Evolutionary conservation across 2,329 filamentous ascomycete species (phyloP).

Genomic region (Neonectria sp.): DNA sequence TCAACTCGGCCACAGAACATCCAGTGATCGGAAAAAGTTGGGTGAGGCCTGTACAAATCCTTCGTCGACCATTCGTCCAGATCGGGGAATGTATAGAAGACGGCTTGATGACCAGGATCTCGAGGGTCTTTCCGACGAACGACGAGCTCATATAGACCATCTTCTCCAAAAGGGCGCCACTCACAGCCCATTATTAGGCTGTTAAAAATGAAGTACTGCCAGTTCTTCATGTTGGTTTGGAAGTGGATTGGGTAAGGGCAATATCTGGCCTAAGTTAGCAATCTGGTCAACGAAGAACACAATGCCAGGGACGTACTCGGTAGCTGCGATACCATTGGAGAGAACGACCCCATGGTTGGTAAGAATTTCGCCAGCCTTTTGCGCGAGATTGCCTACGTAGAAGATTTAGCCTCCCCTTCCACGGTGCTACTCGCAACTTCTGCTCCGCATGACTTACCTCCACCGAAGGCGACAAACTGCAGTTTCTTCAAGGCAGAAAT

Average conservation of each 20-base stretch:
- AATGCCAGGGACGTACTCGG: conserved; percentile 53
- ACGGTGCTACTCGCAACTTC: not conserved
- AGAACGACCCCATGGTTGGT: conserved; percentile 53
- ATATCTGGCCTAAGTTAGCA: conserved; percentile 45
- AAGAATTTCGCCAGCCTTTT: conserved; percentile 56
- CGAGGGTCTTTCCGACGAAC: conserved; percentile 55
- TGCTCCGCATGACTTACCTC: conserved; percentile 49
- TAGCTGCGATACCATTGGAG: conserved; percentile 57
- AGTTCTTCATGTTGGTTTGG: conserved; percentile 52
- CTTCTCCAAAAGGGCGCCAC: conserved; percentile 49
- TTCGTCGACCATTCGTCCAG: conserved; percentile 55
- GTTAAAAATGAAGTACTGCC: conserved; percentile 51
- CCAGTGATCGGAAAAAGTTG: conserved; percentile 54
- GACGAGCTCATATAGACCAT: conserved; percentile 50
- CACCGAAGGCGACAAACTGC: conserved; percentile 54
- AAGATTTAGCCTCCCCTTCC: not conserved
- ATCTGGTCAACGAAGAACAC: not conserved
- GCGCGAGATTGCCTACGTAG: conserved; percentile 54
- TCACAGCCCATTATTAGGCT: conserved; percentile 58
- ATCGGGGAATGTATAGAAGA: conserved; percentile 56
- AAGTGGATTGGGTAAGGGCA: conserved; percentile 53
- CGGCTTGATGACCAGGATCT: conserved; percentile 52
- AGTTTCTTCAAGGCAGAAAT: conserved; percentile 52
- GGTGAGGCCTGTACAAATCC: conserved; percentile 56
- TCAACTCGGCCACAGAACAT: conserved; percentile 48